A percentile compares a stretch with the other conserved stretches of the same genome.
phyloP scores from a whole-genome alignment of 2,329 filamentous ascomycete species.

The Beauveria australis region DNA sequence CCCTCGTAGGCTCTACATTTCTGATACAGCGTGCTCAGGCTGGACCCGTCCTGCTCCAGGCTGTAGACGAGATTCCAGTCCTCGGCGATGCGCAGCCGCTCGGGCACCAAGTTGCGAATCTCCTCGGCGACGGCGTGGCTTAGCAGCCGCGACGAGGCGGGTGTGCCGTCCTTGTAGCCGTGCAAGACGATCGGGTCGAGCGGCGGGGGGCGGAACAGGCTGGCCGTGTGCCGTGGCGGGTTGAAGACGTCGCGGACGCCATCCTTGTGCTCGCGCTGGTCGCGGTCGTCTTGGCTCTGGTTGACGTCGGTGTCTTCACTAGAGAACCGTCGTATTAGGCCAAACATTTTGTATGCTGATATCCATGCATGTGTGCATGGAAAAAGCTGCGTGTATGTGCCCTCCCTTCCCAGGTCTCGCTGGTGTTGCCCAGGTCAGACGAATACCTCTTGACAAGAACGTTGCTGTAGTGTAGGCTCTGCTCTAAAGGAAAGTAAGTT shows the following conservation, averaged over 20 bases:
- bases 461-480: not conserved
- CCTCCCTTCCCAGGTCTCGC: not conserved
- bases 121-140: constrained; percentile 75
- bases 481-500: not conserved
- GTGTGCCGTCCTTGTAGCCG: constrained; percentile 56
- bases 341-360: constrained; percentile 35
- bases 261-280: constrained; percentile 24
- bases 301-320: constrained; percentile 32
- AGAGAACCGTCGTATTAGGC: constrained; percentile 60
- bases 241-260: constrained; percentile 51
- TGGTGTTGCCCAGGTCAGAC: not conserved
- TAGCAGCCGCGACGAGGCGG: constrained; percentile 56
- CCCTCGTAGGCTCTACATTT: constrained; percentile 60
- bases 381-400: constrained; percentile 2
- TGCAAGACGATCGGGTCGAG: constrained; percentile 69
- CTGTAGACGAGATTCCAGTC: constrained; percentile 84
- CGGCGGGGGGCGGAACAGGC: constrained; percentile 80
- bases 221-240: constrained; percentile 48
- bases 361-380: not conserved
- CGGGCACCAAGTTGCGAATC: constrained; percentile 80
- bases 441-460: not conserved
- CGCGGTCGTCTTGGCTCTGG: constrained; percentile 19
- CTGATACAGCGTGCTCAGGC: constrained; percentile 77
- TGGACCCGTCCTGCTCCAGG: constrained; percentile 85
- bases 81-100: constrained; percentile 78